Evolutionary conservation across 768 basidiomycete species (phyloP).

Genomic region (Suillus fuscotomentosus): DNA sequence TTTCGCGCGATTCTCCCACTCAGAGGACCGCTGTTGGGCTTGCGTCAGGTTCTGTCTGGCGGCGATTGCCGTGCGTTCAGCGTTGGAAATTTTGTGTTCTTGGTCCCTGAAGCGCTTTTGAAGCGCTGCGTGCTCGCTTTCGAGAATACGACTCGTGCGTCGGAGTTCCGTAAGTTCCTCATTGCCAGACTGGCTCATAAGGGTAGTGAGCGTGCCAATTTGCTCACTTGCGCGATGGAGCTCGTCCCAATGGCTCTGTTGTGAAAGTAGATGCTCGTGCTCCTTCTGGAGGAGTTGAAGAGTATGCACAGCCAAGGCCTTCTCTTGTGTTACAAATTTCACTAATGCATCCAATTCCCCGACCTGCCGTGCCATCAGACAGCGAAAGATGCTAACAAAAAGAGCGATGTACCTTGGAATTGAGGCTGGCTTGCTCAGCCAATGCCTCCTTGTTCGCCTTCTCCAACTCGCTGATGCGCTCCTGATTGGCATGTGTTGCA

Average conservation of each 20-base stretch:
- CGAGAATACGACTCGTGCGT: constrained; percentile 51
- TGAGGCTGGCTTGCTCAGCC: constrained; percentile 56
- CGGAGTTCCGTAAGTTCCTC: constrained; percentile 74
- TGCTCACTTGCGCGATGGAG: constrained; percentile 70
- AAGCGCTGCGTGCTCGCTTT: constrained; percentile 62
- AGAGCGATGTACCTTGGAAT: constrained; percentile 51
- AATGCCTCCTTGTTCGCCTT: constrained; percentile 51
- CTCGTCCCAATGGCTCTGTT: constrained; percentile 80
- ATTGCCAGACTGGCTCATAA: constrained; percentile 62
- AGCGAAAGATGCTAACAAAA: neutral
- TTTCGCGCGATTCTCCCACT: constrained; percentile 80
- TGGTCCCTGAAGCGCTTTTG: constrained; percentile 75
- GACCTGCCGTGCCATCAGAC: constrained; percentile 39
- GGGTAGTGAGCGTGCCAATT: constrained; percentile 61
- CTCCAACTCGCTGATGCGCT: constrained; percentile 63
- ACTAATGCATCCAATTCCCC: constrained; percentile 60
- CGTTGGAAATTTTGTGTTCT: constrained; percentile 58
- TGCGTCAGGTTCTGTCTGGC: constrained; percentile 65
- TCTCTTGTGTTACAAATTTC: constrained; percentile 58
- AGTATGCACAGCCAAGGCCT: constrained; percentile 52
- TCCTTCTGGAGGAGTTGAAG: constrained; percentile 56
- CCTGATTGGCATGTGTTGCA: constrained; percentile 55
- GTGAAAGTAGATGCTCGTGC: constrained; percentile 54
- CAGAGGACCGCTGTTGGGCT: constrained; percentile 73
- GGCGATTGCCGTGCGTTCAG: constrained; percentile 56